Percentiles rank a stretch among this genome's conserved stretches.
Conservation (phyloP, 192 early-diverging fungal genomes). For the Coemansia sp. region DNA sequence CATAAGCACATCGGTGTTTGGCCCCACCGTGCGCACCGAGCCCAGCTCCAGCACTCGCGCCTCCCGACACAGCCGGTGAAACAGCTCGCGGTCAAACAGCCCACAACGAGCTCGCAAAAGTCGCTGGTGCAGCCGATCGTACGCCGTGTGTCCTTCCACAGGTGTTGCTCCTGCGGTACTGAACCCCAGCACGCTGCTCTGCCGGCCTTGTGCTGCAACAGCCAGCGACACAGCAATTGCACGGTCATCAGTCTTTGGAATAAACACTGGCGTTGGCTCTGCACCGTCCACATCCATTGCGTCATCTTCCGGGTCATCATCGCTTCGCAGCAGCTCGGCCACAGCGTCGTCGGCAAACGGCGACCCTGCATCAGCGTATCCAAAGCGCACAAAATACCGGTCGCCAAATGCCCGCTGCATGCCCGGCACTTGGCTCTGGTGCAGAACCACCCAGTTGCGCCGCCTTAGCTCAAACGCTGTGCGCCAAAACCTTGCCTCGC, state of each 20-base stretch:
- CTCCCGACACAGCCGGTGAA: constrained; percentile 40
- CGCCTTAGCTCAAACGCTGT: constrained; percentile 39
- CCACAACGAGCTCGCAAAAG: constrained; percentile 20
- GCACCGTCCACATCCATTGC: constrained; percentile 1
- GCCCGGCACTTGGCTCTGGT: constrained; percentile 23
- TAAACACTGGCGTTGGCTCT: constrained; percentile 16
- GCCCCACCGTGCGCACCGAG: constrained; percentile 22
- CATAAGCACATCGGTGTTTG: constrained; percentile 25
- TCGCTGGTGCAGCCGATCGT: constrained; percentile 29
- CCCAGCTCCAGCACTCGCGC: constrained; percentile 50
- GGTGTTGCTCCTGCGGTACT: neutral
- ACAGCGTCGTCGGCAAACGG: constrained; percentile 27
- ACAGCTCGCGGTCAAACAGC: constrained; percentile 48
- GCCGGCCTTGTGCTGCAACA: neutral
- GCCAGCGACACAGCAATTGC: constrained; percentile 17
- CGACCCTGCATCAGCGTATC: constrained; percentile 33
- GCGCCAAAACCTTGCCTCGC: constrained; percentile 42
- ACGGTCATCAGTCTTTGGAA: constrained; percentile 16
- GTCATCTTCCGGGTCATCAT: neutral
- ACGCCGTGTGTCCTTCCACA: neutral
- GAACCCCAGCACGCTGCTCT: neutral
- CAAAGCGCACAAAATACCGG: constrained; percentile 38
- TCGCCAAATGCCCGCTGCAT: constrained; percentile 12
- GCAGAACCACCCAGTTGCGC: constrained; percentile 41
- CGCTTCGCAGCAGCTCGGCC: constrained; percentile 38